A percentile compares a stretch with the other conserved stretches of the same genome.
phyloP scores from a whole-genome alignment of 2,329 filamentous ascomycete genomes.

The Bretziella fagacearum region DNA sequence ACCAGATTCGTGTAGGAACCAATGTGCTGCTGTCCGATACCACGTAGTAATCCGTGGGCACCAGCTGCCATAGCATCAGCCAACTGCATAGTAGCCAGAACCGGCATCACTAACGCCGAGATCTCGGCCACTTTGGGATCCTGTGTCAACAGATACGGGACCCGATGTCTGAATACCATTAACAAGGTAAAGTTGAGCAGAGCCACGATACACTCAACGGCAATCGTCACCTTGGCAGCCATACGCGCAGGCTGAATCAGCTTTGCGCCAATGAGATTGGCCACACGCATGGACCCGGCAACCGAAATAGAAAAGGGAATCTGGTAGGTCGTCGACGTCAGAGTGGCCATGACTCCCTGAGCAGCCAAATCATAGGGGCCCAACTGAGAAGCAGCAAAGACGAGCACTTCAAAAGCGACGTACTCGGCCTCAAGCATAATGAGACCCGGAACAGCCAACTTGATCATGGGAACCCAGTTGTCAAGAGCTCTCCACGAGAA shows the following conservation, averaged over 20 bases:
- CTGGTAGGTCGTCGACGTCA: constrained; percentile 70
- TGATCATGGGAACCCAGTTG: constrained; percentile 68
- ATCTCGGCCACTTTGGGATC: constrained; percentile 52
- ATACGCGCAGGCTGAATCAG: constrained; percentile 65
- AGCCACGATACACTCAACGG: constrained; percentile 52
- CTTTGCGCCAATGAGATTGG: constrained; percentile 79
- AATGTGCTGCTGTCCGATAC: constrained; percentile 74
- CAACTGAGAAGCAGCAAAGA: constrained; percentile 64
- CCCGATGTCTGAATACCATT: constrained; percentile 47
- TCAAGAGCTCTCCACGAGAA: constrained; percentile 51
- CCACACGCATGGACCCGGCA: constrained; percentile 71
- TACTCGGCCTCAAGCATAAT: constrained; percentile 92
- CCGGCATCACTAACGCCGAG: constrained; percentile 53
- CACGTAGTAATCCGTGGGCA: constrained; percentile 71
- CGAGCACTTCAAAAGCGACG: constrained; percentile 82
- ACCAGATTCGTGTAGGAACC: constrained; percentile 79
- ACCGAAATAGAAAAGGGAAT: constrained; percentile 86
- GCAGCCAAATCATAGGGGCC: constrained; percentile 68
- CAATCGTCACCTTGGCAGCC: constrained; percentile 60
- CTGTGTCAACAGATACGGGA: constrained; percentile 64
- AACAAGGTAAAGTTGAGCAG: constrained; percentile 61
- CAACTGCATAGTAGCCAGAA: constrained; percentile 78
- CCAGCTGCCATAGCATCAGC: constrained; percentile 68
- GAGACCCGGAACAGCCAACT: constrained; percentile 72
- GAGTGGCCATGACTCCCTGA: constrained; percentile 66